phyloP scores from a whole-genome alignment of 768 basidiomycete genomes.

The Mycena chlorophos region DNA sequence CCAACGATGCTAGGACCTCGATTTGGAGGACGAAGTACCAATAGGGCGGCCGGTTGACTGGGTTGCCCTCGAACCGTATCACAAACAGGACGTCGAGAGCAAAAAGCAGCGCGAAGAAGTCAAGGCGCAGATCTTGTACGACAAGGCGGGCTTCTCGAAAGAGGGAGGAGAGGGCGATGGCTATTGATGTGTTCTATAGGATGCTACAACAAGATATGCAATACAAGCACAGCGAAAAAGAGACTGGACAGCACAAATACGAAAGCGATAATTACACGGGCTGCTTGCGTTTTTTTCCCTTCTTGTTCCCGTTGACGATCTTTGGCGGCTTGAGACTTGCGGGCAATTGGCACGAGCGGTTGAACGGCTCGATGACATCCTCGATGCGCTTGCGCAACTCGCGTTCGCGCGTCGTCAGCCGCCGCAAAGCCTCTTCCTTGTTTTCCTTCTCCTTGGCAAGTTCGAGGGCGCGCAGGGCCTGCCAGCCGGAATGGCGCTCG shows the following conservation, averaged over 20 bases:
- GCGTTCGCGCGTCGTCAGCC: slow-evolving; percentile 72
- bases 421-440: slow-evolving; percentile 64
- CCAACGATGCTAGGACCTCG: slow-evolving; percentile 69
- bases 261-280: slow-evolving; percentile 34
- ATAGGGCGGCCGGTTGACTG: slow-evolving; percentile 70
- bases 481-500: slow-evolving; percentile 83
- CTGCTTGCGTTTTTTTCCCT: slow-evolving; percentile 58
- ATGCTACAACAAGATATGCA: slow-evolving; percentile 22
- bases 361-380: slow-evolving; percentile 60
- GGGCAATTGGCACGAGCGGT: slow-evolving; percentile 31
- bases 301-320: slow-evolving; percentile 56
- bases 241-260: slow-evolving; percentile 16
- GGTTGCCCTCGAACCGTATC: slow-evolving; percentile 65
- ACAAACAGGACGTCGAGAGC: slow-evolving; percentile 68
- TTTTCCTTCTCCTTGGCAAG: slow-evolving; percentile 74
- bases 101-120: slow-evolving; percentile 81
- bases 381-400: slow-evolving; percentile 78
- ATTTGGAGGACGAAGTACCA: slow-evolving; percentile 86
- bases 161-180: slow-evolving; percentile 97
- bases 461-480: slow-evolving; percentile 71
- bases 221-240: slow-evolving; percentile 21
- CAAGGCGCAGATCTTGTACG: slow-evolving; percentile 80
- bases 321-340: slow-evolving; percentile 39
- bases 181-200: slow-evolving; percentile 74
- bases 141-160: slow-evolving; percentile 87